Evolutionary conservation across 148 eudicot species (phyloP).

Genomic region (Spergularia bocconei): DNA sequence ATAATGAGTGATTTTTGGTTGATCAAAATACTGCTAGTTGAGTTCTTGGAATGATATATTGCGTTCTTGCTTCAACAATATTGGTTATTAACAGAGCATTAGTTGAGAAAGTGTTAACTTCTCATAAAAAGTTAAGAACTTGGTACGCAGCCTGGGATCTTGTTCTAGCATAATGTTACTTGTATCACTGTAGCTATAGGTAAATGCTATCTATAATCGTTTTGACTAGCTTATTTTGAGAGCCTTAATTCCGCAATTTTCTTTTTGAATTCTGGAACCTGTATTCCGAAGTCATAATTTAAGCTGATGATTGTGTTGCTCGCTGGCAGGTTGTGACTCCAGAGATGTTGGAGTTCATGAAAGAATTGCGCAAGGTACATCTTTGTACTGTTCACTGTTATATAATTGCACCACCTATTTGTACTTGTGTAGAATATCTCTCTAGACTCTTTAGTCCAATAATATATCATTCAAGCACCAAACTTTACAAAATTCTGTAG

Average conservation of each 20-base stretch:
- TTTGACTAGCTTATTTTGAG: not conserved
- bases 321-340: slow-evolving; percentile 28
- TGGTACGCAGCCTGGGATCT: not conserved
- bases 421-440: too few relatives aligned
- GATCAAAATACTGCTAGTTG: not conserved
- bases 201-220: too few relatives aligned
- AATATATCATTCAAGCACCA: not conserved
- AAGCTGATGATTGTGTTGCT: not conserved
- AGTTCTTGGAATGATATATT: not conserved
- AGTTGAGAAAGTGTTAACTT: not conserved
- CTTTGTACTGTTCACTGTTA: not conserved
- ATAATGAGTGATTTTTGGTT: not conserved
- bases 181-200: not conserved
- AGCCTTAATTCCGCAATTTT: not conserved
- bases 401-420: not conserved
- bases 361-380: slow-evolving; percentile 32
- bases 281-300: not conserved
- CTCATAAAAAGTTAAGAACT: not conserved
- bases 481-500: not conserved
- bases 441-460: too few relatives aligned
- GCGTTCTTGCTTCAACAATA: not conserved
- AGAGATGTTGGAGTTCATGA: slow-evolving; percentile 32
- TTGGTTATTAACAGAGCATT: not conserved
- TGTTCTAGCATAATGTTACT: not conserved
- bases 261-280: not conserved